Base-by-base conservation (phyloP, 2,329 filamentous ascomycete species). In the Trichophyton simii region DNA sequence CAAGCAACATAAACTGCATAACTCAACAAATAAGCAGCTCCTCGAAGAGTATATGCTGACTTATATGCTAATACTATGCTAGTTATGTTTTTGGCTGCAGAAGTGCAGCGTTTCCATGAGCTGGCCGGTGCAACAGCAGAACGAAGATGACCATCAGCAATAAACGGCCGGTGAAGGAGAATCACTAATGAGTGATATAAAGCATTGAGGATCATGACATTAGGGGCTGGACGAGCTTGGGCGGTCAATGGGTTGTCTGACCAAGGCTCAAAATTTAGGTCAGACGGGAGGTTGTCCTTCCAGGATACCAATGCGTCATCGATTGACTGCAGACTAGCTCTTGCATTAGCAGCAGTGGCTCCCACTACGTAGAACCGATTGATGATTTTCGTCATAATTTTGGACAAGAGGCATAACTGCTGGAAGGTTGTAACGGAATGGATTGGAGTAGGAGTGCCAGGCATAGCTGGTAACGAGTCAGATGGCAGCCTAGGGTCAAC, bases 101-200 rank as follows among this genome's bases (percentile, higher is more conserved):
- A 41, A 65, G 72, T 66, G 67, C 76, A 69, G 63, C 68, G 55
- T 68, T 71, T 69, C 70, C 69, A 72, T 3, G 69, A 71, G 41
- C 59, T 63, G 7, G 67, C 66, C 13, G 67, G 65, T 2, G 66
- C 61, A 38, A 65, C 65, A 6, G 66, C 64, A 59, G 66, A 66
- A 46, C 68, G 66, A 3, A 71, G 65, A 59, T 73, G 69, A 8
- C 70, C 69, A 52, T 69, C 66, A 3, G 66, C 72, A 0, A 78
- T 70, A 64, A 79, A 78, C 0, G 77, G 76, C 0, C 77, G 73
- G 61, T 79, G 75, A 8, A 79, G 71, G 0, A 79, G 68, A 54
- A 79, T 78, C 8, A 72, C 70, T 11, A 79, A 70, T 3, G 75
- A 72, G 62, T 78, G 69, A 63, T 76, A 79, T 66, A 72, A 68